Percentiles rank a stretch among this genome's conserved stretches.
Evolutionary conservation across 345 rosid species (phyloP).

Genomic region (Triadica sebifera): DNA sequence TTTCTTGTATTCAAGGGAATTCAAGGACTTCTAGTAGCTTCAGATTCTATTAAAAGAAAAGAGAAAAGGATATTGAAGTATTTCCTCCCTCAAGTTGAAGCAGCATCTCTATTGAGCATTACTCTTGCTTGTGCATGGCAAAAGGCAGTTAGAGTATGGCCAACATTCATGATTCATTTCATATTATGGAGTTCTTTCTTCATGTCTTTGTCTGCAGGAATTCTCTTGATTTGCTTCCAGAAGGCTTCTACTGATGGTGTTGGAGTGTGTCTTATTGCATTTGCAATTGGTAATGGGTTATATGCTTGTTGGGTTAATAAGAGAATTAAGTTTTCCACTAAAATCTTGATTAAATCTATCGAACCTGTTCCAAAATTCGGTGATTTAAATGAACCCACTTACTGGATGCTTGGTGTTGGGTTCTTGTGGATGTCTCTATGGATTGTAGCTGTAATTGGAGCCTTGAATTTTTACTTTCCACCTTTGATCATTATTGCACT

Average conservation of each 20-base stretch:
- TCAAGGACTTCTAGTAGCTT: slow-evolving; percentile 66
- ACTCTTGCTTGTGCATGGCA: slow-evolving; percentile 87
- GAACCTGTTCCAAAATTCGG: slow-evolving; percentile 72
- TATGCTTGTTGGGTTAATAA: slow-evolving; percentile 90
- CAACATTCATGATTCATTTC: slow-evolving; percentile 78
- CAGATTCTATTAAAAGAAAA: slow-evolving; percentile 42
- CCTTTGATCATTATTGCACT: slow-evolving; percentile 56
- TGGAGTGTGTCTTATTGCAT: slow-evolving; percentile 72
- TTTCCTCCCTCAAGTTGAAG: slow-evolving; percentile 87
- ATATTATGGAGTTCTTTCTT: slow-evolving; percentile 75
- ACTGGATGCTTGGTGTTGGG: slow-evolving; percentile 78
- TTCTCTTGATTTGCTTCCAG: slow-evolving; percentile 91
- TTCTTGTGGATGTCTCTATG: slow-evolving; percentile 98
- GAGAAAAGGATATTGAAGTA: slow-evolving; percentile 57
- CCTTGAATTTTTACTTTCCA: slow-evolving; percentile 58
- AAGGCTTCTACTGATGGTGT: slow-evolving; percentile 75
- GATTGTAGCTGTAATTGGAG: slow-evolving; percentile 88
- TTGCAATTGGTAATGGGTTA: slow-evolving; percentile 80
- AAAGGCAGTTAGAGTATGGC: slow-evolving; percentile 73
- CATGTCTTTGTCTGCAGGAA: slow-evolving; percentile 75
- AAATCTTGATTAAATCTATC: slow-evolving; percentile 57
- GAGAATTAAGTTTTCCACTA: slow-evolving; percentile 56
- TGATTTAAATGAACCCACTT: slow-evolving; percentile 73
- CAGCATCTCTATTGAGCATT: slow-evolving; percentile 74
- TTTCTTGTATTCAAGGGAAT: slow-evolving; percentile 86